Evolutionary conservation across 2,329 filamentous ascomycete species (phyloP).

Genomic region (Hymenoscyphus occultus): DNA sequence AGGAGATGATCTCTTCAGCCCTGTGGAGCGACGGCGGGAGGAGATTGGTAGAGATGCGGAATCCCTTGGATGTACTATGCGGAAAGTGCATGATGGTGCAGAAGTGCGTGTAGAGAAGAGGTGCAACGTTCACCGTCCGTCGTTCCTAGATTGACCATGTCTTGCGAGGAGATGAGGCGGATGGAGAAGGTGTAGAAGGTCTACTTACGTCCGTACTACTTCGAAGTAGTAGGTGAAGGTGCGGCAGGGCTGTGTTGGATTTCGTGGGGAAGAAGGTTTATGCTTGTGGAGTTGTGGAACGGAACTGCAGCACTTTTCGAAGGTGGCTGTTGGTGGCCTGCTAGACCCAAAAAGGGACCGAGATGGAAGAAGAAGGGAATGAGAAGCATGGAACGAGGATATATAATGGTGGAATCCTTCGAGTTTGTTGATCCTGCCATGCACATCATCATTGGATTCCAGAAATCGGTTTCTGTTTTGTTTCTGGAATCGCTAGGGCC

Average conservation of each 20-base stretch:
- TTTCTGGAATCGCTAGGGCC: background rate
- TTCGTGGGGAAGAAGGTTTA: conserved; percentile 6
- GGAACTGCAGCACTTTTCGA: background rate
- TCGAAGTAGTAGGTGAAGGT: background rate
- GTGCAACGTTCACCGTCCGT: background rate
- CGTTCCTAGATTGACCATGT: conserved; percentile 5
- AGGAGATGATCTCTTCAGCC: conserved; percentile 9
- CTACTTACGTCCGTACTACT: background rate
- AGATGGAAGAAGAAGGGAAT: background rate
- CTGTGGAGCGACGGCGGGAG: conserved; percentile 4
- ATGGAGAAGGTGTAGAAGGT: background rate
- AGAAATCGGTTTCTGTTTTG: background rate
- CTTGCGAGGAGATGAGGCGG: too few species aligned
- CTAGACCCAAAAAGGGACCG: conserved; percentile 1
- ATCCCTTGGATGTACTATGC: background rate
- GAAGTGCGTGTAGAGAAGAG: background rate
- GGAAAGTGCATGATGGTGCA: background rate
- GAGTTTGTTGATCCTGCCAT: background rate
- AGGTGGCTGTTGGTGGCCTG: background rate
- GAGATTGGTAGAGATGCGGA: background rate
- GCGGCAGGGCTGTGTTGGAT: conserved; percentile 11
- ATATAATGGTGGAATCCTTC: background rate
- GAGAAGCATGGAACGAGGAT: background rate
- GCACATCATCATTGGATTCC: background rate
- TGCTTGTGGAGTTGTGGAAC: background rate